A percentile compares a stretch with the other conserved stretches of the same genome.
These are phyloP conservation scores for Fusarium foetens DNA, from an alignment of 2,329 filamentous ascomycete species.

Conservation along the genomic window DNA sequence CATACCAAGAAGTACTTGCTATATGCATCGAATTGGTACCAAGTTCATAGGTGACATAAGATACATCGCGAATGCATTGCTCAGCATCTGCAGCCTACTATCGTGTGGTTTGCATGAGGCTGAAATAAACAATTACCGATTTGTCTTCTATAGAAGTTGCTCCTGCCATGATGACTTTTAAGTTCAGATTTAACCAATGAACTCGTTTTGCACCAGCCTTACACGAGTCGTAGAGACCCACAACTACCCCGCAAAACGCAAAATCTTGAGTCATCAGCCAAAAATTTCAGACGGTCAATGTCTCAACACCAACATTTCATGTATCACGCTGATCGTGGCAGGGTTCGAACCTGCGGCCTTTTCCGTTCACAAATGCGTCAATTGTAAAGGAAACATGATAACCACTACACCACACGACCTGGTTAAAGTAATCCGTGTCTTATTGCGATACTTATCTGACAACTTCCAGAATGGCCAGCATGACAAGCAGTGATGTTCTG, in stretches of 20 bases:
- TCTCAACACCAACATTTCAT: too few species aligned
- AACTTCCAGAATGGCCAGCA: neutral
- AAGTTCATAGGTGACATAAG: neutral
- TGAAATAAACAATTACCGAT: neutral
- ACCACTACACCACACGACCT: neutral
- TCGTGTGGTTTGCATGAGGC: neutral
- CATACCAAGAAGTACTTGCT: too few species aligned
- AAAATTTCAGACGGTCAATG: rapidly evolving
- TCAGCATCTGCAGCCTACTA: neutral
- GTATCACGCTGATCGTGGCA: neutral
- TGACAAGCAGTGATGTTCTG: neutral
- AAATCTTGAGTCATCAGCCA: neutral
- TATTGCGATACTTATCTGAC: rapidly evolving
- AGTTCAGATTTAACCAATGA: neutral
- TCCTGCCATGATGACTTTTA: too few species aligned
- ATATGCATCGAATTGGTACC: too few species aligned
- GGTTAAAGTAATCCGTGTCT: rapidly evolving
- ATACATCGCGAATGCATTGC: neutral
- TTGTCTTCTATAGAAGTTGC: neutral
- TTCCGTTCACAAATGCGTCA: neutral
- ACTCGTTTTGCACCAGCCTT: neutral
- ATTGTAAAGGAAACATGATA: neutral
- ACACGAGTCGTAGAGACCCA: neutral
- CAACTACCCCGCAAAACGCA: neutral
- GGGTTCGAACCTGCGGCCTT: neutral